These are phyloP conservation scores for Phytophthora niederhauseri DNA, from an alignment of 352 stramenopile species.

Conservation along the genomic window DNA sequence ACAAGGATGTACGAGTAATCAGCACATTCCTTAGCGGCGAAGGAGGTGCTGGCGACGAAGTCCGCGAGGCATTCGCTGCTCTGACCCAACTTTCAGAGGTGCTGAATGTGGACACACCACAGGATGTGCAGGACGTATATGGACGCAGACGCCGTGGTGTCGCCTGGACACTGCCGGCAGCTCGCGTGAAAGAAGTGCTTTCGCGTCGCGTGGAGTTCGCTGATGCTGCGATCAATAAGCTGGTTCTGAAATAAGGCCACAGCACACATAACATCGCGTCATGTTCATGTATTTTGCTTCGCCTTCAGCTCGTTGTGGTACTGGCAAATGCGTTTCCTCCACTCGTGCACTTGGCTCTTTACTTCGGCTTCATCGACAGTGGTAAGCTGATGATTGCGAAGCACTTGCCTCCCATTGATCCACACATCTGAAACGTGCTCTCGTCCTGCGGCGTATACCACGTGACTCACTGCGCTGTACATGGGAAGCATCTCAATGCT, in stretches of 20 bases:
- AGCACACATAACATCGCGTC: neutral
- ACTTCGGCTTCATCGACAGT: constrained; percentile 64
- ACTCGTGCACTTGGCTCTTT: constrained; percentile 61
- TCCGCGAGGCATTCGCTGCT: constrained; percentile 58
- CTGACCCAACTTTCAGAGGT: constrained; percentile 76
- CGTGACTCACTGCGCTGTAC: constrained; percentile 81
- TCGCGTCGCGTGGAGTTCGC: constrained; percentile 81
- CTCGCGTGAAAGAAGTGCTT: constrained; percentile 78
- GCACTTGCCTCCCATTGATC: constrained; percentile 81
- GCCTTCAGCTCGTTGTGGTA: constrained; percentile 18
- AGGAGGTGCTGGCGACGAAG: constrained; percentile 51
- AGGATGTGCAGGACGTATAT: constrained; percentile 80
- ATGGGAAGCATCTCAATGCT: constrained; percentile 81
- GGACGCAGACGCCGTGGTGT: constrained; percentile 67
- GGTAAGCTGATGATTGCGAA: constrained; percentile 59
- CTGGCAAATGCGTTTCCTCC: constrained; percentile 50
- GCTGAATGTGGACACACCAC: constrained; percentile 71
- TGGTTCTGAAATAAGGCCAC: constrained; percentile 46
- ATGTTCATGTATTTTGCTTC: constrained; percentile 1
- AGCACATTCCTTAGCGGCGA: constrained; percentile 61
- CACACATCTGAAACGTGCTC: constrained; percentile 89
- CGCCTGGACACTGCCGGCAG: constrained; percentile 68
- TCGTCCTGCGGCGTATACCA: constrained; percentile 81
- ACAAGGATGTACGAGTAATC: constrained; percentile 86
- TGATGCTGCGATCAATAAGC: constrained; percentile 66